phyloP scores from a whole-genome alignment of 805 yeast species.

The Candida ulmi region DNA sequence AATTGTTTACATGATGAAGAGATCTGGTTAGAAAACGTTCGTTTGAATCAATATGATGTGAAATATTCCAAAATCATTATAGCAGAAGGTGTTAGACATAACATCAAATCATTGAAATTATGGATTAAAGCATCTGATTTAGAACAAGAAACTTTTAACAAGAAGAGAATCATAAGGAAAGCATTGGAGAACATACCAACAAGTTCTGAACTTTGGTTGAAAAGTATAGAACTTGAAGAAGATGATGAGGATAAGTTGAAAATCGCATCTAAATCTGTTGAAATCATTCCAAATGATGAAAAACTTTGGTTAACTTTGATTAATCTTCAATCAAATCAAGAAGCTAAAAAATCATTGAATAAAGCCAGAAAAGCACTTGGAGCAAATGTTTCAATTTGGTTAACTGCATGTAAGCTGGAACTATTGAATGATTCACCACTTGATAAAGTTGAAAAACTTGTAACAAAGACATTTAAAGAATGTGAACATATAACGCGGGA shows the following conservation, averaged over 20 bases:
- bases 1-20: slow-evolving; percentile 61
- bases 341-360: slow-evolving; percentile 51
- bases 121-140: slow-evolving; percentile 72
- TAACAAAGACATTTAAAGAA: slow-evolving; percentile 43
- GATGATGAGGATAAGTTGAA: slow-evolving; percentile 42
- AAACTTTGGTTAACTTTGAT: slow-evolving; percentile 62
- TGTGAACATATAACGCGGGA: slow-evolving; percentile 29
- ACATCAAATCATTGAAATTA: slow-evolving; percentile 50
- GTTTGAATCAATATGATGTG: slow-evolving; percentile 45
- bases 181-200: slow-evolving; percentile 64
- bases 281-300: slow-evolving; percentile 58
- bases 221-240: slow-evolving; percentile 54
- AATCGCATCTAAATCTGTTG: slow-evolving; percentile 60
- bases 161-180: slow-evolving; percentile 56
- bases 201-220: slow-evolving; percentile 61
- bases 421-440: slow-evolving; percentile 41
- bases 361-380: slow-evolving; percentile 53
- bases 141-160: slow-evolving; percentile 51
- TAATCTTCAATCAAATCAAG: slow-evolving; percentile 33
- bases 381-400: slow-evolving; percentile 53
- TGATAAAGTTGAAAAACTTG: slow-evolving; percentile 40
- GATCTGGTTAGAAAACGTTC: slow-evolving; percentile 77
- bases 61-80: slow-evolving; percentile 51
- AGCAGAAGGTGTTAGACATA: slow-evolving; percentile 56
- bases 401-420: slow-evolving; percentile 64